Percentiles rank a stretch among this genome's conserved stretches.
These are phyloP conservation scores for Rhizoclosmatium sp. DNA, from an alignment of 192 early-diverging fungal species.

Conservation along the genomic window DNA sequence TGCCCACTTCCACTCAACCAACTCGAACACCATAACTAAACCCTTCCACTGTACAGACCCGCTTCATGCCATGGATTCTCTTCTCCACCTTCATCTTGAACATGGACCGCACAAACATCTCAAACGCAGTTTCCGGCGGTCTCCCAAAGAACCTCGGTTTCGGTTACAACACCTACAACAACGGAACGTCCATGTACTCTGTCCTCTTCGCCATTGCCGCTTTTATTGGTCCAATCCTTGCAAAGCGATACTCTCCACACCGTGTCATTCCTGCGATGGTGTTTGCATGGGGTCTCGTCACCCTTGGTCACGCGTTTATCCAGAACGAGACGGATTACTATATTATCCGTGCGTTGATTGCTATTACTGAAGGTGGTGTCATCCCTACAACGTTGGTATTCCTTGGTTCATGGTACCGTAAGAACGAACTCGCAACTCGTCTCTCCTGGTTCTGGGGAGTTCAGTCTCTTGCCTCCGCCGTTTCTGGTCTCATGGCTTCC, in stretches of 20 bases:
- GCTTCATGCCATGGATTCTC: constrained; percentile 9
- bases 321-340: constrained; percentile 11
- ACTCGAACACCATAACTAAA: no score
- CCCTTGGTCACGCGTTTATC: constrained; percentile 4
- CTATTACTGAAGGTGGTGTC: constrained; percentile 33
- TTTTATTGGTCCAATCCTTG: constrained; percentile 25
- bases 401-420: background rate
- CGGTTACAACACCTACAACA: background rate
- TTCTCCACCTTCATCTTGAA: constrained; percentile 29
- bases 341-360: constrained; percentile 20
- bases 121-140: constrained; percentile 26
- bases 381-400: constrained; percentile 39
- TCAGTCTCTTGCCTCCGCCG: no score
- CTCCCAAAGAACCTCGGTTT: constrained; percentile 15
- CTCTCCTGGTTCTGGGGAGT: no score
- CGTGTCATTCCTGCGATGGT: constrained; percentile 31
- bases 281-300: constrained; percentile 28
- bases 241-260: constrained; percentile 18
- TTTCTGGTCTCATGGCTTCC: no score
- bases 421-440: no score
- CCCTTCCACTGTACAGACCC: background rate
- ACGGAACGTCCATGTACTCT: constrained; percentile 21
- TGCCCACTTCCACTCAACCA: no score
- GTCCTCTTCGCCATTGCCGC: constrained; percentile 30
- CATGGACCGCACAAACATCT: constrained; percentile 36